phyloP scores from a whole-genome alignment of 768 basidiomycete species.

The Aureoboletus auriporus region DNA sequence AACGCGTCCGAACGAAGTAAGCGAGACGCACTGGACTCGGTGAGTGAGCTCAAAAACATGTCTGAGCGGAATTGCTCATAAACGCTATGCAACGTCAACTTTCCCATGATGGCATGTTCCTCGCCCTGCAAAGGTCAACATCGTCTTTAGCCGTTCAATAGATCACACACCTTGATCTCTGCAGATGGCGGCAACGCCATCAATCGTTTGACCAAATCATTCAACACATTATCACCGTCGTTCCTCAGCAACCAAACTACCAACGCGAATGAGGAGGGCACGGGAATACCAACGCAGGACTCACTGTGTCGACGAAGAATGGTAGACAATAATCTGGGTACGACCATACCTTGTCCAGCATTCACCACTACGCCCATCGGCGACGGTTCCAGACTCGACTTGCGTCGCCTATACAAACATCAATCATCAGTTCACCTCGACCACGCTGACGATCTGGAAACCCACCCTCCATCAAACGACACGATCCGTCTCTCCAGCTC shows the following conservation, averaged over 20 bases:
- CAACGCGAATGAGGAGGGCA: neutral
- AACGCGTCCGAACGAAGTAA: neutral
- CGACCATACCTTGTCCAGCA: conserved; percentile 44
- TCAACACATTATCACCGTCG: conserved; percentile 48
- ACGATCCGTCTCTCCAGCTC: conserved; percentile 56
- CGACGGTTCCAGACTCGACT: conserved; percentile 38
- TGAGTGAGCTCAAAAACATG: conserved; percentile 85
- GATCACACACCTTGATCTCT: conserved; percentile 50
- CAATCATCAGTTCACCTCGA: neutral
- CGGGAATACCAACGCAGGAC: conserved; percentile 20
- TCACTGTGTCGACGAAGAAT: conserved; percentile 67
- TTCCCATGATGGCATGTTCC: conserved; percentile 70
- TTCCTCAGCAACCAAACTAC: conserved; percentile 68
- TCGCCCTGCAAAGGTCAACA: conserved; percentile 49
- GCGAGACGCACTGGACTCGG: conserved; percentile 75
- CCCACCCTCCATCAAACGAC: conserved; percentile 51
- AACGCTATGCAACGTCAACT: conserved; percentile 72
- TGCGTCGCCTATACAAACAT: conserved; percentile 35
- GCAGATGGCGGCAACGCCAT: conserved; percentile 52
- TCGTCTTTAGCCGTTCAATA: neutral
- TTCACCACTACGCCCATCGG: conserved; percentile 11
- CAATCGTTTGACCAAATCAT: conserved; percentile 53
- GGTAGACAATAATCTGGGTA: conserved; percentile 56
- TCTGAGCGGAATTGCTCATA: conserved; percentile 78
- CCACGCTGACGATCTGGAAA: neutral